Conservation (phyloP, 495 filamentous ascomycete genomes). For the Aspergillus haitiensis region DNA sequence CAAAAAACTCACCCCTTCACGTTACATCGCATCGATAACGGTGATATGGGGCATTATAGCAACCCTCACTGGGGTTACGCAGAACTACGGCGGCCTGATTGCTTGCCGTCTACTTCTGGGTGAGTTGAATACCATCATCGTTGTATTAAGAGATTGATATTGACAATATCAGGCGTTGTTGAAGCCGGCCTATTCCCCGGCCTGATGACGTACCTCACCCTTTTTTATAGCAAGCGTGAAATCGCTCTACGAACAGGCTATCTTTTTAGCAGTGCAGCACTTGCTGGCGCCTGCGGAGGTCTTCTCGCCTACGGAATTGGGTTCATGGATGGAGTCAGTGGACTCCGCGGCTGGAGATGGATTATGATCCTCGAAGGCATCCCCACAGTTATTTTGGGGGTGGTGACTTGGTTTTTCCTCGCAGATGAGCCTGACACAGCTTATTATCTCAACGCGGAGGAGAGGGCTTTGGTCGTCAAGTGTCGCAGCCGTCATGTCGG, state of each 20-base stretch:
- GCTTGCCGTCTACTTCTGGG: conserved; percentile 57
- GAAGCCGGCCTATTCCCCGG: conserved; percentile 58
- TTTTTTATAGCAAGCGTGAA: conserved; percentile 74
- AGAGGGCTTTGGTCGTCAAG: conserved; percentile 51
- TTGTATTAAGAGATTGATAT: background rate
- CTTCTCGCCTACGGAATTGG: conserved; percentile 73
- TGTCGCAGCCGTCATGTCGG: conserved; percentile 54
- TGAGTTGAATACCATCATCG: background rate
- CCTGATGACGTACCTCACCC: conserved; percentile 65
- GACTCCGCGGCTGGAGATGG: conserved; percentile 58
- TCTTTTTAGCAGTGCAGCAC: conserved; percentile 72
- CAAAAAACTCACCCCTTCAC: conserved; percentile 74
- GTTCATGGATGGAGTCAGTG: conserved; percentile 64
- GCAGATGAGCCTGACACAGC: conserved; percentile 65
- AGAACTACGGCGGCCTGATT: conserved; percentile 56
- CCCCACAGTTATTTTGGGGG: conserved; percentile 63
- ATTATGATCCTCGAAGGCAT: conserved; percentile 71
- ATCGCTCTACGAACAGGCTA: conserved; percentile 73
- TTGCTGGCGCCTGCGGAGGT: conserved; percentile 75
- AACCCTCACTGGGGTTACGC: conserved; percentile 63
- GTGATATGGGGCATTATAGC: conserved; percentile 70
- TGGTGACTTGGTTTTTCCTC: conserved; percentile 60
- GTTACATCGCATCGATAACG: conserved; percentile 65
- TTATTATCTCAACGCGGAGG: conserved; percentile 59
- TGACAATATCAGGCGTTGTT: conserved; percentile 36